Evolutionary conservation across 345 rosid species (phyloP).

Genomic region (Lepidium africanum): DNA sequence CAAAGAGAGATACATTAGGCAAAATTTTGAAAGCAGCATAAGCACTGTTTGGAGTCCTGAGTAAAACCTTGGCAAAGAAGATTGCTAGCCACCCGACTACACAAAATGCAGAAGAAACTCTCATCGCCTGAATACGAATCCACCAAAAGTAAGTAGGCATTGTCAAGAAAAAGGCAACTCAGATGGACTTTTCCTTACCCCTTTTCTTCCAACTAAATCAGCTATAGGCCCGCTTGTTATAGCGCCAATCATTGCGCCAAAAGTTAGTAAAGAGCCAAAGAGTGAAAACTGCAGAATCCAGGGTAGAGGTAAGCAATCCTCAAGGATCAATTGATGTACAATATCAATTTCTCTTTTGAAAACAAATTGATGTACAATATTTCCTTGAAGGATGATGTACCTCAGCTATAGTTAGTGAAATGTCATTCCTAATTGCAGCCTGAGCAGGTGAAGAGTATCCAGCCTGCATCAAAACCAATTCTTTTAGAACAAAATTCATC

Average conservation of each 20-base stretch:
- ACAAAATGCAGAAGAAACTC: constrained; percentile 54
- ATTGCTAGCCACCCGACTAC: constrained; percentile 80
- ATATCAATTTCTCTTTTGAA: not conserved
- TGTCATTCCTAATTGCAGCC: constrained; percentile 64
- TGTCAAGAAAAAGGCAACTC: not conserved
- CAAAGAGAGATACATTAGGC: not conserved
- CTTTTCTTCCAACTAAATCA: constrained; percentile 75
- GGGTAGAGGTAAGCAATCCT: not conserved
- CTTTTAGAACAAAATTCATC: constrained; percentile 1
- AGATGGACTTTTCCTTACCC: constrained; percentile 39
- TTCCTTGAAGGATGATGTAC: constrained; percentile 19
- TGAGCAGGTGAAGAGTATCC: constrained; percentile 92
- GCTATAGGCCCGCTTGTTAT: constrained; percentile 80
- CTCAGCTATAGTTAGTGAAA: constrained; percentile 58
- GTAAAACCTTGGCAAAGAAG: constrained; percentile 69
- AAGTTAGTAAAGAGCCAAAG: constrained; percentile 78
- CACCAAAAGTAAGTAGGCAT: not conserved
- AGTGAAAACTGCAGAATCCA: constrained; percentile 54
- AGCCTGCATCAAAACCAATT: constrained; percentile 40
- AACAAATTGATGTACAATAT: not conserved
- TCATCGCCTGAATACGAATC: constrained; percentile 56
- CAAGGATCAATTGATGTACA: not conserved
- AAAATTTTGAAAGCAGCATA: not conserved
- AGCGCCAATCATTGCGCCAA: constrained; percentile 97
- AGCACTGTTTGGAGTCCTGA: not conserved